These are phyloP conservation scores for Fusarium sterilihyphosum DNA, from an alignment of 2,329 filamentous ascomycete genomes.

Conservation along the genomic window DNA sequence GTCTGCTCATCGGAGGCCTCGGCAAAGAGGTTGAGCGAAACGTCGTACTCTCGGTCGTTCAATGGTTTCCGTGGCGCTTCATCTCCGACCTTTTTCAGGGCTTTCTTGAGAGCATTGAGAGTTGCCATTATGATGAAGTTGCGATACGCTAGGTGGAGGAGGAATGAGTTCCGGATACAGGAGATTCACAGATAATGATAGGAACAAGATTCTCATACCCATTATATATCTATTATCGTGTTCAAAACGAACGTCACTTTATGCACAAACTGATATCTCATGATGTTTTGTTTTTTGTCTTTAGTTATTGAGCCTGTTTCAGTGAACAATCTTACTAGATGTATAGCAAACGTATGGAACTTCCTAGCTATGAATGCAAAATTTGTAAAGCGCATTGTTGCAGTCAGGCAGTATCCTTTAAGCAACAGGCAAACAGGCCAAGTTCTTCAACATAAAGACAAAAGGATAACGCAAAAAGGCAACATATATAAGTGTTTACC, in stretches of 20 bases:
- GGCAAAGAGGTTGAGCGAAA: conserved; percentile 57
- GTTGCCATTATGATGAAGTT: conserved; percentile 39
- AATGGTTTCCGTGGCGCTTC: conserved; percentile 46
- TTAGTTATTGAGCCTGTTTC: fast-evolving
- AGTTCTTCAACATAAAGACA: background rate
- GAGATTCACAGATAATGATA: background rate
- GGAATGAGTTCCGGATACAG: background rate
- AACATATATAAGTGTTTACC: background rate
- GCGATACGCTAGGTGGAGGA: background rate
- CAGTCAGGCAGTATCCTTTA: fast-evolving
- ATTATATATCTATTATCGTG: background rate
- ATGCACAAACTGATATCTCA: background rate
- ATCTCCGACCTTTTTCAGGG: conserved; percentile 48
- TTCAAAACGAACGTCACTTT: background rate
- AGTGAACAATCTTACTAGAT: background rate
- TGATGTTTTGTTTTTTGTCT: background rate
- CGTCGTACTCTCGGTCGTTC: conserved; percentile 59
- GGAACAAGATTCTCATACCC: too few species aligned
- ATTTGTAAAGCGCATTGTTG: too few species aligned
- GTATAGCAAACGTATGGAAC: background rate
- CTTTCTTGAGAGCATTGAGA: conserved; percentile 54
- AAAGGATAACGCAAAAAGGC: background rate
- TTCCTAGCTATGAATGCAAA: too few species aligned
- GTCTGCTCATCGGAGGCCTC: conserved; percentile 47
- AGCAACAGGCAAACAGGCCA: background rate